A percentile compares a stretch with the other conserved stretches of the same genome.
These are phyloP conservation scores for Moesziomyces antarcticus DNA, from an alignment of 1,284 basidiomycete species.

Conservation along the genomic window DNA sequence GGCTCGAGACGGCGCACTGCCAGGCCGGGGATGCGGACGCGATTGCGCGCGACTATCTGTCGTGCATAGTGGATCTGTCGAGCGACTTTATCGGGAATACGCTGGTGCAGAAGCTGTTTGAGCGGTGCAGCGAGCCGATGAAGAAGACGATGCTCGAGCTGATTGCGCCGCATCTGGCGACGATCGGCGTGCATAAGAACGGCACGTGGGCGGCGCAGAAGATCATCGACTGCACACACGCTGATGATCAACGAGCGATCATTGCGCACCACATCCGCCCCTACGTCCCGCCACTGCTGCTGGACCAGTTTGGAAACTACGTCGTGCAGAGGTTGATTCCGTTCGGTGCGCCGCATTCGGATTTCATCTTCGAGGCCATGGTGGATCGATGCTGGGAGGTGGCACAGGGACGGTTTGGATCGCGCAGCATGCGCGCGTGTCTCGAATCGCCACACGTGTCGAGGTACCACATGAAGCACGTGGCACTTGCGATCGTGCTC, in stretches of 20 bases:
- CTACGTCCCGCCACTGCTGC: slow-evolving; percentile 90
- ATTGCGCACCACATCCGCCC: slow-evolving; percentile 87
- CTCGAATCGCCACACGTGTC: slow-evolving; percentile 85
- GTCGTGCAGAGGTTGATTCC: slow-evolving; percentile 94
- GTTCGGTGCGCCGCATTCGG: slow-evolving; percentile 86
- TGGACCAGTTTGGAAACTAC: slow-evolving; percentile 98
- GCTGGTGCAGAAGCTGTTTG: slow-evolving; percentile 95
- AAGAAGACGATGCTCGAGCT: slow-evolving; percentile 91
- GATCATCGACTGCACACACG: slow-evolving; percentile 88
- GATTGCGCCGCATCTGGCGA: slow-evolving; percentile 91
- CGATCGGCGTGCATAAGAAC: slow-evolving; percentile 99
- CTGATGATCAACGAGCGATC: slow-evolving; percentile 85
- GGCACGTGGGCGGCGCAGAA: slow-evolving; percentile 98
- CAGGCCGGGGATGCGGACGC: slow-evolving; percentile 88
- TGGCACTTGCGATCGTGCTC: slow-evolving; percentile 91
- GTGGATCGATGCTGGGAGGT: slow-evolving; percentile 98
- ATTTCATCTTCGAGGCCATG: slow-evolving; percentile 98
- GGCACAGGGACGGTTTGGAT: slow-evolving; percentile 94
- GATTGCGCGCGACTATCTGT: slow-evolving; percentile 87
- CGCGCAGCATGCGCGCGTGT: slow-evolving; percentile 96
- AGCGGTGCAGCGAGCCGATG: slow-evolving; percentile 81
- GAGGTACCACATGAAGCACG: slow-evolving; percentile 75
- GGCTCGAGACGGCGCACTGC: slow-evolving; percentile 83
- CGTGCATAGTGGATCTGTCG: slow-evolving; percentile 83
- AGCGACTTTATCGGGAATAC: slow-evolving; percentile 99